These are phyloP conservation scores for Acanthamoeba sp. DNA, from an alignment of 208 protist genomes.

Conservation along the genomic window DNA sequence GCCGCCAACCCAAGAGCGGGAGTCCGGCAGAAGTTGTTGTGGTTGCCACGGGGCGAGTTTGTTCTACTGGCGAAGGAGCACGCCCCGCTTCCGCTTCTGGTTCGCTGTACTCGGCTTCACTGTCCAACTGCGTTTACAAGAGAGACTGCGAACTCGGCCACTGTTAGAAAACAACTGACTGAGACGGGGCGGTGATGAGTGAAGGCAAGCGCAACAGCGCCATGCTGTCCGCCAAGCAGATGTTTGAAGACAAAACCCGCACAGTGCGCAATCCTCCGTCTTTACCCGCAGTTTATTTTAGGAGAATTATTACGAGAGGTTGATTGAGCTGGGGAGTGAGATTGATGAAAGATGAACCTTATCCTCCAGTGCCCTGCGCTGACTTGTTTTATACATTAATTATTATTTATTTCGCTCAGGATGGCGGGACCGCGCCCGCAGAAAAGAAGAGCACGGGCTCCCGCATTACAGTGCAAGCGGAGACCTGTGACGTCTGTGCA, in stretches of 20 bases:
- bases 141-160: too few relatives aligned
- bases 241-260: conserved; percentile 23
- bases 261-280: too few relatives aligned
- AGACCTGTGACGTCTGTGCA: conserved; percentile 27
- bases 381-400: too few relatives aligned
- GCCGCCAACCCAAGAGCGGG: too few relatives aligned
- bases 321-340: background rate
- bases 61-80: too few relatives aligned
- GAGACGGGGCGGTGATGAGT: background rate
- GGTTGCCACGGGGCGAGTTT: too few relatives aligned
- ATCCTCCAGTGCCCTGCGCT: too few relatives aligned
- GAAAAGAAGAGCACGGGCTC: conserved; percentile 21
- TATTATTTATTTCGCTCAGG: background rate
- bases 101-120: too few relatives aligned
- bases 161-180: background rate
- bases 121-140: background rate
- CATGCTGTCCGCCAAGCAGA: conserved; percentile 2
- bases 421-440: background rate
- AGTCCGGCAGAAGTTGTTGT: too few relatives aligned
- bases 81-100: too few relatives aligned
- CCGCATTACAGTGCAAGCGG: background rate
- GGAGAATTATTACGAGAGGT: background rate
- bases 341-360: too few relatives aligned
- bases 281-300: background rate
- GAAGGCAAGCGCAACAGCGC: background rate